A percentile compares a stretch with the other conserved stretches of the same genome.
These are phyloP conservation scores for Paramecium biaurelia DNA, from an alignment of 73 alveolate genomes.

Conservation along the genomic window DNA sequence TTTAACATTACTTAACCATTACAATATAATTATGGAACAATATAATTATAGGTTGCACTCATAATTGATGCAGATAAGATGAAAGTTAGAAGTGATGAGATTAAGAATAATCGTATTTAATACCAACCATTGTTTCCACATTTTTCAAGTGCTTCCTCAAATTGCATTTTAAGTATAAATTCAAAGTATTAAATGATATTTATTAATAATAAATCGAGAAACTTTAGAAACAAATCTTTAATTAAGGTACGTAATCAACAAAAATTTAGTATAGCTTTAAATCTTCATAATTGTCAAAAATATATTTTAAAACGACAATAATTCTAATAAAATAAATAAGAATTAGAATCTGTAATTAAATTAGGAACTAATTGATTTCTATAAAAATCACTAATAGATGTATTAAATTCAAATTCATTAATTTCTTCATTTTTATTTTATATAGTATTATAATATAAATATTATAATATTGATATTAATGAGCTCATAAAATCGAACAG, in stretches of 20 bases:
- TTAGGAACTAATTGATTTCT: neutral
- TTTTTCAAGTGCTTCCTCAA: conserved; percentile 7
- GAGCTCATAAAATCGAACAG: neutral
- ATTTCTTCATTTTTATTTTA: neutral
- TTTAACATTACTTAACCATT: conserved; percentile 19
- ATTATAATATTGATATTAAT: neutral
- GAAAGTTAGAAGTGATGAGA: neutral
- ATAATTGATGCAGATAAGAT: neutral
- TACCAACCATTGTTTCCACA: conserved; percentile 12
- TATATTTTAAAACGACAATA: neutral
- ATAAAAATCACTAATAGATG: neutral
- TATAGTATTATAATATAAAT: neutral
- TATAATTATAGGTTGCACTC: conserved; percentile 18
- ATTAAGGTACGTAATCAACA: neutral
- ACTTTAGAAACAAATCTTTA: neutral
- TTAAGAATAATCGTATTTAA: neutral
- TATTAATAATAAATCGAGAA: neutral
- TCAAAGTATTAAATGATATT: neutral
- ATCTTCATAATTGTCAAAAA: neutral
- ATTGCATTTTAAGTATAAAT: neutral
- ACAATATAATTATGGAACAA: conserved; percentile 5
- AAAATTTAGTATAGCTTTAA: neutral
- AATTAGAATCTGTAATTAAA: neutral
- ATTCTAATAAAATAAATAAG: neutral
- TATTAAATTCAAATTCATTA: neutral